phyloP scores from a whole-genome alignment of 352 stramenopile genomes.

The Paralagenidium karlingii region DNA sequence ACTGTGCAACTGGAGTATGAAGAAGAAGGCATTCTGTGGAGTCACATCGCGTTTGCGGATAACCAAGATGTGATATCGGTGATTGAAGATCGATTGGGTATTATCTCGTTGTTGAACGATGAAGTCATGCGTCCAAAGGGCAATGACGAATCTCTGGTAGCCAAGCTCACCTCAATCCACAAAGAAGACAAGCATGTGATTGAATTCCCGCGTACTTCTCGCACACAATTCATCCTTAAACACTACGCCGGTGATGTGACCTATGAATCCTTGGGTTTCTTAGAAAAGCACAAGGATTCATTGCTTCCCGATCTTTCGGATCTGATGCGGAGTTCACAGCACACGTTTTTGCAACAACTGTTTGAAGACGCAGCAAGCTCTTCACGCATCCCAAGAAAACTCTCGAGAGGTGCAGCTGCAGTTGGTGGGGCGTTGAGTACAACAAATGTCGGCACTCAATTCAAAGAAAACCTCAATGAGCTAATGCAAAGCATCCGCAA shows the following conservation, averaged over 20 bases:
- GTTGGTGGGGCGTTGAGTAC: slow-evolving; percentile 33
- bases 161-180: slow-evolving; percentile 62
- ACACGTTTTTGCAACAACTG: slow-evolving; percentile 34
- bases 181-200: slow-evolving; percentile 70
- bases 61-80: slow-evolving; percentile 82
- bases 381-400: slow-evolving; percentile 12
- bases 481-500: slow-evolving; percentile 90
- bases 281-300: slow-evolving; percentile 93
- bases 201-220: slow-evolving; percentile 61
- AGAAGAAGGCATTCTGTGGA: slow-evolving; percentile 87
- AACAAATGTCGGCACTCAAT: slow-evolving; percentile 63
- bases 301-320: slow-evolving; percentile 89
- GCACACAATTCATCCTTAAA: slow-evolving; percentile 85
- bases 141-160: slow-evolving; percentile 71
- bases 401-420: background rate
- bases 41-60: slow-evolving; percentile 86
- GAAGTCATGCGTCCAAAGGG: slow-evolving; percentile 80
- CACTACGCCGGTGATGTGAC: slow-evolving; percentile 90
- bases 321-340: slow-evolving; percentile 56
- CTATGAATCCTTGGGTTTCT: slow-evolving; percentile 88
- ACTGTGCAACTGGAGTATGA: slow-evolving; percentile 84
- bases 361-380: slow-evolving; percentile 12
- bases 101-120: slow-evolving; percentile 85
- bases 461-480: slow-evolving; percentile 85
- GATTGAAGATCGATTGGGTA: slow-evolving; percentile 79